phyloP scores from a whole-genome alignment of 1,284 basidiomycete species.

The Fistulinella staudtii region DNA sequence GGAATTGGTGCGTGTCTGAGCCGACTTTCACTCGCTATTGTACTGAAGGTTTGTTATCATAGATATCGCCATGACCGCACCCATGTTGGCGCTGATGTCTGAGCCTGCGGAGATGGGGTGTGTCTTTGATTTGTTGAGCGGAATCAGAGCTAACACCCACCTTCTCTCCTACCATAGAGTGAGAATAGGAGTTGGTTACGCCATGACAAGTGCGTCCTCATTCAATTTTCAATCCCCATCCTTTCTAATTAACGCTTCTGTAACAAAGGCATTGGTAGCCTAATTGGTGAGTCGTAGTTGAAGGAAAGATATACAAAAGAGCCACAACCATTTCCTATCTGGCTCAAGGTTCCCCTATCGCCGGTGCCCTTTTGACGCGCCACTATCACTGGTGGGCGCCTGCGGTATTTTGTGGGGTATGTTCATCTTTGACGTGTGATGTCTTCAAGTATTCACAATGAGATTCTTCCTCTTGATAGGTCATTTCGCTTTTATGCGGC shows the following conservation, averaged over 20 bases:
- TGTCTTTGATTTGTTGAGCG: background rate
- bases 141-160: background rate
- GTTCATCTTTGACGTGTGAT: too few species aligned
- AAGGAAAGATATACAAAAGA: too few species aligned
- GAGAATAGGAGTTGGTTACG: slow-evolving; percentile 26
- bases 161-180: slow-evolving; percentile 8
- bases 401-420: slow-evolving; percentile 27
- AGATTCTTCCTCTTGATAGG: background rate
- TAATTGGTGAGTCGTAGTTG: slow-evolving; percentile 19
- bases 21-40: too few species aligned
- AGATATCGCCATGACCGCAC: slow-evolving; percentile 27
- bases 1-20: slow-evolving; percentile 40
- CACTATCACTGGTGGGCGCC: slow-evolving; percentile 31
- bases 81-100: slow-evolving; percentile 24
- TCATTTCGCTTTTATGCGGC: background rate
- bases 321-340: too few species aligned
- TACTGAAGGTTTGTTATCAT: too few species aligned
- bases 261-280: slow-evolving; percentile 21
- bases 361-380: slow-evolving; percentile 27
- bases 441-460: too few species aligned
- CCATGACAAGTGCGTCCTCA: slow-evolving; percentile 20
- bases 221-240: background rate
- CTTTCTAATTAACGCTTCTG: background rate
- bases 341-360: slow-evolving; percentile 27
- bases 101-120: slow-evolving; percentile 28